Percentiles rank a stretch among this genome's conserved stretches.
phyloP scores from a whole-genome alignment of 768 basidiomycete genomes.

The Postia placenta region DNA sequence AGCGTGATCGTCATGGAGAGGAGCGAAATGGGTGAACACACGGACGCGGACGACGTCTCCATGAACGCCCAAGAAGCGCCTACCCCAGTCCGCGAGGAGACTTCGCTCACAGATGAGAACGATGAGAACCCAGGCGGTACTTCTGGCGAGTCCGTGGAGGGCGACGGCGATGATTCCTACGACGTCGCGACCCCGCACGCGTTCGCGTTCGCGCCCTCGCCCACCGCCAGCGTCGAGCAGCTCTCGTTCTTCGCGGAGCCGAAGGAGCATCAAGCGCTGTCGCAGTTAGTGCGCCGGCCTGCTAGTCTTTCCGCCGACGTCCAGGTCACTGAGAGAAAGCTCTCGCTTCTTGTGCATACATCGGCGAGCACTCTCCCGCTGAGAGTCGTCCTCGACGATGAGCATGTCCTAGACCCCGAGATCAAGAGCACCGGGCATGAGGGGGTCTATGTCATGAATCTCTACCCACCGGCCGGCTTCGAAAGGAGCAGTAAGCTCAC shows the following conservation, averaged over 20 bases:
- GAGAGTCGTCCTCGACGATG: background rate
- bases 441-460: background rate
- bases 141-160: too few relatives aligned
- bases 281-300: background rate
- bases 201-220: background rate
- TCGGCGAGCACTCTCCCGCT: background rate
- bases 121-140: too few relatives aligned
- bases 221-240: background rate
- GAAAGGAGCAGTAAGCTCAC: background rate
- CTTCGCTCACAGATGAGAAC: too few relatives aligned
- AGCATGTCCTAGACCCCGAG: background rate
- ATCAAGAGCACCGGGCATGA: background rate
- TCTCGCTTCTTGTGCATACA: conserved; percentile 1
- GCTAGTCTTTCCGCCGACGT: background rate
- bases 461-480: background rate
- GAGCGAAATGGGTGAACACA: background rate
- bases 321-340: background rate
- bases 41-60: background rate
- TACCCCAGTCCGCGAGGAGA: too few relatives aligned
- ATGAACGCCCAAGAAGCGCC: too few relatives aligned
- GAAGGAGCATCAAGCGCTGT: background rate
- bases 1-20: background rate
- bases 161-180: too few relatives aligned
- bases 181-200: too few relatives aligned
- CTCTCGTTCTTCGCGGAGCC: background rate